These are phyloP conservation scores for Arabidopsis hybrid DNA, from an alignment of 441 rosid genomes.

Conservation along the genomic window DNA sequence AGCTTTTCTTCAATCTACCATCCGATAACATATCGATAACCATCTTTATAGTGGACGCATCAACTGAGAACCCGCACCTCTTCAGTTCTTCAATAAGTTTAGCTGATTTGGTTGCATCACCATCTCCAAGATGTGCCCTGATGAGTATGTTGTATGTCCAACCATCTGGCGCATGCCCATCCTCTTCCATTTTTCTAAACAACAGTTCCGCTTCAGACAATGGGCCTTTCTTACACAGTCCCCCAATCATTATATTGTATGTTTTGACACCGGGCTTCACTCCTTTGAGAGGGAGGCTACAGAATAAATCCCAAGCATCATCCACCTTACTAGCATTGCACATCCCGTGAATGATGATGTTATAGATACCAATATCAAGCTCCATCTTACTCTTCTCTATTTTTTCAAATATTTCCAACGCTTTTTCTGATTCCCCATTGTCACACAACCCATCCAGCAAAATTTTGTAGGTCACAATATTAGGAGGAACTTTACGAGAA, in stretches of 20 bases:
- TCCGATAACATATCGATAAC: too few species aligned
- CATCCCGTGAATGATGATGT: conserved; percentile 23
- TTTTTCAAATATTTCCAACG: too few species aligned
- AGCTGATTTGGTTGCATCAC: too few species aligned
- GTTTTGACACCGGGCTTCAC: conserved; percentile 12
- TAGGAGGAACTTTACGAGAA: conserved; percentile 6
- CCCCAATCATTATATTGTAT: conserved; percentile 17
- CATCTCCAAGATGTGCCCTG: too few species aligned
- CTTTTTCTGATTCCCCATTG: too few species aligned
- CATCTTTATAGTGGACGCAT: too few species aligned
- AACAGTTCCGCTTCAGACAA: conserved; percentile 28
- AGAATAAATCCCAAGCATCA: conserved; percentile 25
- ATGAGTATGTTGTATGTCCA: conserved; percentile 8
- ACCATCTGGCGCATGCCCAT: background rate
- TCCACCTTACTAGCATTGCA: conserved; percentile 32
- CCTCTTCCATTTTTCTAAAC: conserved; percentile 28
- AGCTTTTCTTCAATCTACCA: too few species aligned
- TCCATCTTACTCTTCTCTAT: too few species aligned
- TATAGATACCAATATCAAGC: too few species aligned
- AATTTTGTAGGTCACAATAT: conserved; percentile 20
- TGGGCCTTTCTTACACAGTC: conserved; percentile 26
- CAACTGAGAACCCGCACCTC: too few species aligned
- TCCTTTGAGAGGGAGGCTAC: conserved; percentile 5
- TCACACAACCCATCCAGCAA: too few species aligned
- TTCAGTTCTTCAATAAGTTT: too few species aligned